phyloP scores from a whole-genome alignment of 805 yeast genomes.

The Hanseniaspora taiwanica region DNA sequence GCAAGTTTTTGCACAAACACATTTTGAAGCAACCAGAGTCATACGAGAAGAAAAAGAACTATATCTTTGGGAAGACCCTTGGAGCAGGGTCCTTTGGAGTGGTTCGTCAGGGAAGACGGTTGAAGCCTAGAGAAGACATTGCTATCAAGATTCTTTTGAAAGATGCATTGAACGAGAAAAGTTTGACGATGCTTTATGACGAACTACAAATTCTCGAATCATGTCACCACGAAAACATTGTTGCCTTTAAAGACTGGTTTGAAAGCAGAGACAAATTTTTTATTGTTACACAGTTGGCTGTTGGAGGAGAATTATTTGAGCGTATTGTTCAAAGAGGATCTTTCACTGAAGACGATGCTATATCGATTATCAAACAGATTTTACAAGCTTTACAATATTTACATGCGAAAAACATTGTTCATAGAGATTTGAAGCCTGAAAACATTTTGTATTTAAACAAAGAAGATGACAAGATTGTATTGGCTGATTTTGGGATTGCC shows the following conservation, averaged over 20 bases:
- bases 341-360: conserved; percentile 84
- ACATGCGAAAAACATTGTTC: conserved; percentile 70
- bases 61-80: conserved; percentile 67
- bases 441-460: conserved; percentile 58
- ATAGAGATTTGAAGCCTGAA: conserved; percentile 91
- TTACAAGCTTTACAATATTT: conserved; percentile 67
- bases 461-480: conserved; percentile 67
- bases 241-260: conserved; percentile 85
- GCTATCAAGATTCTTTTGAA: conserved; percentile 84
- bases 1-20: neutral
- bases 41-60: conserved; percentile 47
- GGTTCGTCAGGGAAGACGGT: conserved; percentile 59
- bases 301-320: conserved; percentile 92
- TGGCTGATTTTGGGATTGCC: conserved; percentile 96
- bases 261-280: conserved; percentile 86
- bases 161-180: conserved; percentile 59
- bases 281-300: conserved; percentile 86
- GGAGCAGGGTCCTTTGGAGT: conserved; percentile 97
- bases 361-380: conserved; percentile 57
- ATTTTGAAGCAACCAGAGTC: conserved; percentile 43
- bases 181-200: conserved; percentile 51
- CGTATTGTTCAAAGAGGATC: conserved; percentile 68
- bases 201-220: conserved; percentile 60
- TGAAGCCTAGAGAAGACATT: conserved; percentile 49
- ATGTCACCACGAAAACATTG: conserved; percentile 73